A percentile compares a stretch with the other conserved stretches of the same genome.
phyloP scores from a whole-genome alignment of 331 rosid species.

The Acacia pycnantha region DNA sequence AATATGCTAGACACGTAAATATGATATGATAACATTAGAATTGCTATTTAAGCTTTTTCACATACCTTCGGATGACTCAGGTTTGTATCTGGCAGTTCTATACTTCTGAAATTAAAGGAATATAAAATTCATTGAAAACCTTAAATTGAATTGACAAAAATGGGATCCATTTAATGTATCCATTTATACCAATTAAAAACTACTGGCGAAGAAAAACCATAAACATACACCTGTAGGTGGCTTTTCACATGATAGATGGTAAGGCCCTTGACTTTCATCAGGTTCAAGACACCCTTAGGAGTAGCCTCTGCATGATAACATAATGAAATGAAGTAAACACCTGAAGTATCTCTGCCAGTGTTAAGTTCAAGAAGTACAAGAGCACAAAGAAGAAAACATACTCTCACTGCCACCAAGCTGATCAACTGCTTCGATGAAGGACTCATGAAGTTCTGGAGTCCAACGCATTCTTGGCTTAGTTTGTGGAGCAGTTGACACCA shows the following conservation, averaged over 20 bases:
- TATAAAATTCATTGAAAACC: conserved; percentile 8
- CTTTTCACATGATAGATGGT: conserved; percentile 98
- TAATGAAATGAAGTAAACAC: conserved; percentile 29
- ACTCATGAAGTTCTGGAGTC: conserved; percentile 96
- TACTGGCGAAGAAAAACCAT: conserved; percentile 12
- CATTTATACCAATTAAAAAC: not conserved
- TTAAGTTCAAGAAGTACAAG: conserved; percentile 13
- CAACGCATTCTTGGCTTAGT: conserved; percentile 91
- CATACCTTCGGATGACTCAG: conserved; percentile 88
- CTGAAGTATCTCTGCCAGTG: not conserved
- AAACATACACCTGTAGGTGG: conserved; percentile 79
- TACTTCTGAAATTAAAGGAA: conserved; percentile 65
- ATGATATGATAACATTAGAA: conserved; percentile 25
- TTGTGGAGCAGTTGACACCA: conserved; percentile 49
- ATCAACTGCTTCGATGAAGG: conserved; percentile 88
- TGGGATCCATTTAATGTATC: not conserved
- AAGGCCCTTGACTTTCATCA: conserved; percentile 85
- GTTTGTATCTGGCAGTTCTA: conserved; percentile 93
- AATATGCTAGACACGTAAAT: not conserved
- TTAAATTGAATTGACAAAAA: conserved; percentile 4
- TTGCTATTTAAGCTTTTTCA: conserved; percentile 18
- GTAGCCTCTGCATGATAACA: conserved; percentile 77
- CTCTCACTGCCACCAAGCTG: conserved; percentile 91
- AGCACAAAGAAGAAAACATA: conserved; percentile 24
- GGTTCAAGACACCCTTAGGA: conserved; percentile 87